Evolutionary conservation across 495 filamentous ascomycete species (phyloP).

Genomic region (Penicillium macrosclerotiorum): DNA sequence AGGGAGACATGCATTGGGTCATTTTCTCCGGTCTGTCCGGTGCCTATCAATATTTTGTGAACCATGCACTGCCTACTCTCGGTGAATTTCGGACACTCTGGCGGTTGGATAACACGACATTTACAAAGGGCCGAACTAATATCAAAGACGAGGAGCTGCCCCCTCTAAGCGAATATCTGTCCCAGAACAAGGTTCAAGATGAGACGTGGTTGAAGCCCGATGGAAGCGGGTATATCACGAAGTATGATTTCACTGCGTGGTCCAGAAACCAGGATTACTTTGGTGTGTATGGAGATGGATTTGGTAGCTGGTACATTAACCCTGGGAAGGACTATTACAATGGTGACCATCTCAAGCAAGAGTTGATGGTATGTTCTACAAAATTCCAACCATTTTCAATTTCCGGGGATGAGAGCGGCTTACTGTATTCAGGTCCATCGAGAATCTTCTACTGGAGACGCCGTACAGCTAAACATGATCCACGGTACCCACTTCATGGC

Average conservation of each 20-base stretch:
- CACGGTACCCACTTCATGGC: constrained; percentile 5
- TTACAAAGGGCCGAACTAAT: constrained; percentile 1
- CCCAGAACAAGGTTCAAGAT: constrained; percentile 1
- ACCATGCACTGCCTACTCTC: not conserved
- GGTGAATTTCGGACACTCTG: constrained; percentile 4
- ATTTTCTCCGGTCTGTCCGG: constrained; percentile 2
- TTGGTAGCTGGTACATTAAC: constrained; percentile 5
- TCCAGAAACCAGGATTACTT: constrained; percentile 3
- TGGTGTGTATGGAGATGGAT: constrained; percentile 4
- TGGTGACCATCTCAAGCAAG: constrained; percentile 1
- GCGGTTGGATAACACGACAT: constrained; percentile 1
- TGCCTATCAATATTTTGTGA: constrained; percentile 6
- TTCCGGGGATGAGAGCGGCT: not conserved
- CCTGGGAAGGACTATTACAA: constrained; percentile 4
- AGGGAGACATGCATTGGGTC: constrained; percentile 8
- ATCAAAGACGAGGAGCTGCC: constrained; percentile 3
- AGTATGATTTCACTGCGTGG: constrained; percentile 6
- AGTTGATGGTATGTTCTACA: constrained; percentile 1
- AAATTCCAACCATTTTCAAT: not conserved
- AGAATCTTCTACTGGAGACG: constrained; percentile 4
- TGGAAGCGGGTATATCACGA: constrained; percentile 5
- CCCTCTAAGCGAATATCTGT: not conserved
- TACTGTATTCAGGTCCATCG: constrained; percentile 1
- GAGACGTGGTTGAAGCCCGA: constrained; percentile 4
- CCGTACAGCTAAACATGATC: constrained; percentile 5